Conservation (phyloP, 1,284 basidiomycete genomes). For the Papiliotrema terrestris region DNA sequence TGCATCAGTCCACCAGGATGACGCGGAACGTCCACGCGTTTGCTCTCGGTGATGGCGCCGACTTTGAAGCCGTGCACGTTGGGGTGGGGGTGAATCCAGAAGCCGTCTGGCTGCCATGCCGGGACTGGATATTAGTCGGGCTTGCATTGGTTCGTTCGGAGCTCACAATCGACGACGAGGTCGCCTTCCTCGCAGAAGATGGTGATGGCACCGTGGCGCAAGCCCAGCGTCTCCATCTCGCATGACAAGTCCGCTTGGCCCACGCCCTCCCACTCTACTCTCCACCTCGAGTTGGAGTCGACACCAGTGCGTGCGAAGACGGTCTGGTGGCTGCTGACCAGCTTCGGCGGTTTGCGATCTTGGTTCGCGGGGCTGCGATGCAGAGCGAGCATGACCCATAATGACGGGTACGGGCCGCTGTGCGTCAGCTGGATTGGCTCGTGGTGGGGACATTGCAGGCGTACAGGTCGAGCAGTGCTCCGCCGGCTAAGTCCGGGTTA, state of each 20-base stretch:
- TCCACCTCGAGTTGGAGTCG: constrained; percentile 72
- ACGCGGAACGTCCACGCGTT: constrained; percentile 56
- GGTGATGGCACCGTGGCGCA: constrained; percentile 23
- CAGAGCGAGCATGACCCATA: constrained; percentile 76
- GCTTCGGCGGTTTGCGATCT: constrained; percentile 54
- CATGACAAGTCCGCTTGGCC: constrained; percentile 32
- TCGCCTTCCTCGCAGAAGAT: constrained; percentile 41
- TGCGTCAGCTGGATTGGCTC: not conserved
- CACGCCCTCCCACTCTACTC: constrained; percentile 61
- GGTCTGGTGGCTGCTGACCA: constrained; percentile 47
- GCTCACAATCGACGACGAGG: constrained; percentile 37
- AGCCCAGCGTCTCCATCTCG: constrained; percentile 26
- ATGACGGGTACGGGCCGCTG: constrained; percentile 75
- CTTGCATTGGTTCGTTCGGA: not conserved
- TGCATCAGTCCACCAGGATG: constrained; percentile 53
- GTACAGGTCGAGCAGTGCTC: constrained; percentile 73
- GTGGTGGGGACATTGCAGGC: constrained; percentile 45
- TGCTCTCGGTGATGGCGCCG: constrained; percentile 20
- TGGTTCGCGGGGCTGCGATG: constrained; percentile 71
- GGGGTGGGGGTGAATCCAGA: constrained; percentile 52
- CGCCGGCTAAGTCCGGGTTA: constrained; percentile 76
- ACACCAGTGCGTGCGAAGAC: constrained; percentile 67
- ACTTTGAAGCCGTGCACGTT: constrained; percentile 53
- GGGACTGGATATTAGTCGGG: constrained; percentile 19
- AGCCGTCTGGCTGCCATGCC: constrained; percentile 29